Evolutionary conservation across 1,284 basidiomycete genomes (phyloP).

Genomic region (Ceratobasidium sp.): DNA sequence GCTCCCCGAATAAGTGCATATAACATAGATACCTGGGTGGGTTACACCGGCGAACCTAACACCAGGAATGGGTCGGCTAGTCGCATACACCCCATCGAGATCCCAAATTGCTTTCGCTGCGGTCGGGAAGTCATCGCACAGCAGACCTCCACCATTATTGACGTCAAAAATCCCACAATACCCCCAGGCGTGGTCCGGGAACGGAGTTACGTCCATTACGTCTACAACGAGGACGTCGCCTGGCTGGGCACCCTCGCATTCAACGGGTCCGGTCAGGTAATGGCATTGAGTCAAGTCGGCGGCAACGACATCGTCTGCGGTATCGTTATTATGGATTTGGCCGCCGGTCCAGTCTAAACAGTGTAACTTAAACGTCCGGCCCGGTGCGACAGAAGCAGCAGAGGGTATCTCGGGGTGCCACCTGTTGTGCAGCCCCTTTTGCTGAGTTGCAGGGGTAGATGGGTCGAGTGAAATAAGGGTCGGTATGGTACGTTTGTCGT

Average conservation of each 20-base stretch:
- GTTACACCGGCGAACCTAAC: conserved; percentile 83
- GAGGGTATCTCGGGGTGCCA: conserved; percentile 83
- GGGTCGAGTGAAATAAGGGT: conserved; percentile 41
- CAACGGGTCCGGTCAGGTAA: conserved; percentile 81
- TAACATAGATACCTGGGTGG: conserved; percentile 75
- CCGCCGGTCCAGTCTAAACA: conserved; percentile 85
- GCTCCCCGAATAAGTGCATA: background rate
- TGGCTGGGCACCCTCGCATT: conserved; percentile 79
- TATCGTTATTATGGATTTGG: conserved; percentile 81
- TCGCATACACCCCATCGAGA: conserved; percentile 76
- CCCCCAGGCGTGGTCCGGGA: conserved; percentile 85
- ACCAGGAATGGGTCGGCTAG: conserved; percentile 81
- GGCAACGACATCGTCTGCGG: conserved; percentile 77
- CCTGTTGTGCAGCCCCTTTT: conserved; percentile 74
- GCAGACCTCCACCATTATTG: conserved; percentile 80
- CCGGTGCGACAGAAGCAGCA: conserved; percentile 73
- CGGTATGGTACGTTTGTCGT: conserved; percentile 42
- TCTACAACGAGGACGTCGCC: conserved; percentile 84
- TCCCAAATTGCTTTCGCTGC: conserved; percentile 81
- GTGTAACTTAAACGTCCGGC: conserved; percentile 80
- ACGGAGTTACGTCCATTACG: conserved; percentile 80
- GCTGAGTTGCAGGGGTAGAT: conserved; percentile 29
- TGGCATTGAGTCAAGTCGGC: conserved; percentile 77
- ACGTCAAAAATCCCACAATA: conserved; percentile 84
- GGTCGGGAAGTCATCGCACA: conserved; percentile 61